Conservation (phyloP, 805 yeast genomes). For the Kodamaea lidongshanica region DNA sequence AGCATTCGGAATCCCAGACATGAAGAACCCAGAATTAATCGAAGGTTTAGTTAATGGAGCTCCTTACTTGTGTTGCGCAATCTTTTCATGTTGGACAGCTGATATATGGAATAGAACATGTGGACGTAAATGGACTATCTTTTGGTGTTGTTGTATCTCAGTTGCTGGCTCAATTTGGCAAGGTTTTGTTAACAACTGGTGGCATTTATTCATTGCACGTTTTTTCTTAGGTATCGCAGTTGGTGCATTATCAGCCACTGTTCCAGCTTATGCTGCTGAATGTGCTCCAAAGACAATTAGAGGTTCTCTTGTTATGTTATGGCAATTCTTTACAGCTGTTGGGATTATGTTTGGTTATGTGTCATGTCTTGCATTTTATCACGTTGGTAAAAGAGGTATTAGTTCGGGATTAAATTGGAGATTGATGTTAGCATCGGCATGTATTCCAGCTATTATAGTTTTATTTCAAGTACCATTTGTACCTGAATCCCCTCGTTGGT, state of each 20-base stretch:
- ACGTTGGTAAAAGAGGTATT: slow-evolving; percentile 42
- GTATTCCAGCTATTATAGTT: slow-evolving; percentile 50
- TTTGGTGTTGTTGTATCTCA: slow-evolving; percentile 54
- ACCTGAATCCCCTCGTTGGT: slow-evolving; percentile 71
- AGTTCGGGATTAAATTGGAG: slow-evolving; percentile 51
- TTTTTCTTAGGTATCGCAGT: slow-evolving; percentile 56
- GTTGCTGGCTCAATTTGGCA: slow-evolving; percentile 63
- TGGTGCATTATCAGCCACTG: slow-evolving; percentile 63
- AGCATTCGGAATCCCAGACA: slow-evolving; percentile 41
- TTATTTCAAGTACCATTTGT: slow-evolving; percentile 45
- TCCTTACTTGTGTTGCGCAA: slow-evolving; percentile 57
- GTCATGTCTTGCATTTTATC: slow-evolving; percentile 52
- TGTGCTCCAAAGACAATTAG: slow-evolving; percentile 52
- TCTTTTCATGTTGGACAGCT: slow-evolving; percentile 55
- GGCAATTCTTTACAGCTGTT: slow-evolving; percentile 73
- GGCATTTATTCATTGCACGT: slow-evolving; percentile 54
- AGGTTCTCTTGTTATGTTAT: slow-evolving; percentile 63
- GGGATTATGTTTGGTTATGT: slow-evolving; percentile 67
- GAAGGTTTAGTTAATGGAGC: slow-evolving; percentile 60
- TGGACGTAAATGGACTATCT: slow-evolving; percentile 59
- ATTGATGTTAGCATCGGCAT: slow-evolving; percentile 59
- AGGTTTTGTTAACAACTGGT: slow-evolving; percentile 56
- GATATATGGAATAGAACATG: slow-evolving; percentile 44
- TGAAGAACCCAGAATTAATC: slow-evolving; percentile 47
- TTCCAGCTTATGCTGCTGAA: slow-evolving; percentile 63